Evolutionary conservation across 352 stramenopile species (phyloP).

Genomic region (Phytophthora pistaciae): DNA sequence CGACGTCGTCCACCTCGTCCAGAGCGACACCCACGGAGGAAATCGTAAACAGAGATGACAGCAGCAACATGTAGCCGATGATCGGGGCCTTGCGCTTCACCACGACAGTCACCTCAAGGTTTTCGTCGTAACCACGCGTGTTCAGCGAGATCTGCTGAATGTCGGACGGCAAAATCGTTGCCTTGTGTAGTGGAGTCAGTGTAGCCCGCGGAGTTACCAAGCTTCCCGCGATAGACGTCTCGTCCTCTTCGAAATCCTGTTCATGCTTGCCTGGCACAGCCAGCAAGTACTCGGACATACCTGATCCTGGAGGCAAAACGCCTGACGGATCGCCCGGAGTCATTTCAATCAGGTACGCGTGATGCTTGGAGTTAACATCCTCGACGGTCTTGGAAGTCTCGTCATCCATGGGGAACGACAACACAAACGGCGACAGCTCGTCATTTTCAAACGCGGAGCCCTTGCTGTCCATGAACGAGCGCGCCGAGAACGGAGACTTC

Average conservation of each 20-base stretch:
- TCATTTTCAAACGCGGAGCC: conserved; percentile 42
- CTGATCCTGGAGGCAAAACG: conserved; percentile 39
- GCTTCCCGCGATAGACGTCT: conserved; percentile 23
- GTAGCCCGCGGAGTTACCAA: conserved; percentile 37
- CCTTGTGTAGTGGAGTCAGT: conserved; percentile 44
- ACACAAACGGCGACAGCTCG: conserved; percentile 58
- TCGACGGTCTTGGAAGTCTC: conserved; percentile 68
- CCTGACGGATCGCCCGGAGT: conserved; percentile 55
- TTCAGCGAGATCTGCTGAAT: conserved; percentile 81
- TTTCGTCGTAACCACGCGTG: conserved; percentile 72
- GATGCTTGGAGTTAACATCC: conserved; percentile 54
- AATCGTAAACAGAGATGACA: conserved; percentile 78
- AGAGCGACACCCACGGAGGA: conserved; percentile 81
- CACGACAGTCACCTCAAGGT: conserved; percentile 76
- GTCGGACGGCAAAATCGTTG: conserved; percentile 67
- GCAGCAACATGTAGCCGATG: conserved; percentile 73
- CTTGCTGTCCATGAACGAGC: conserved; percentile 52
- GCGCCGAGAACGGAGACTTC: conserved; percentile 52
- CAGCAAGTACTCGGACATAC: conserved; percentile 72
- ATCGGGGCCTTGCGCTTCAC: conserved; percentile 73
- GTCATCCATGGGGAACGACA: conserved; percentile 82
- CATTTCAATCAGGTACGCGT: conserved; percentile 88
- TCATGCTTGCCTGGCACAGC: conserved; percentile 66
- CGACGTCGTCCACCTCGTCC: conserved; percentile 67
- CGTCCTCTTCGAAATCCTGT: conserved; percentile 42